Percentiles rank a stretch among this genome's conserved stretches.
phyloP scores from a whole-genome alignment of 1,284 basidiomycete species.

The Irpex rosettiformis region DNA sequence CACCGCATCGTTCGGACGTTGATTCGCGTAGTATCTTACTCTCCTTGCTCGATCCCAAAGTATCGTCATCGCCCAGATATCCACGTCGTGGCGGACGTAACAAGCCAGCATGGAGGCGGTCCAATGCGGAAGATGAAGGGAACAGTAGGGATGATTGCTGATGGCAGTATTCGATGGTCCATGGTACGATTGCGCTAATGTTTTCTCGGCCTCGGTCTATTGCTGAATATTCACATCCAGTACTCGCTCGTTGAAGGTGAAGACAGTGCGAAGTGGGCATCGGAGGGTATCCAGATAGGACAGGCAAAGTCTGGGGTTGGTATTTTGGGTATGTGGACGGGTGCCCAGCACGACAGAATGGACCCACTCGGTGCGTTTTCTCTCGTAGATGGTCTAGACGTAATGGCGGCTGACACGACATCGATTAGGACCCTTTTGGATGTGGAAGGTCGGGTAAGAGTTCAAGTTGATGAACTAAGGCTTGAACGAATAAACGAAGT shows the following conservation, averaged over 20 bases:
- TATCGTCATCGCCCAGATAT: slow-evolving; percentile 44
- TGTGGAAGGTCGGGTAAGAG: slow-evolving; percentile 43
- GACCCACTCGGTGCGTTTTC: slow-evolving; percentile 43
- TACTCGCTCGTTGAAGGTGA: slow-evolving; percentile 19
- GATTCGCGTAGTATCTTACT: slow-evolving; percentile 42
- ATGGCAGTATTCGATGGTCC: slow-evolving; percentile 50
- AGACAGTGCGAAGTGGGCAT: slow-evolving; percentile 41
- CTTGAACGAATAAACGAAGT: too few species aligned
- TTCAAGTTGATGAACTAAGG: too few species aligned
- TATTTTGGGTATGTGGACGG: slow-evolving; percentile 59
- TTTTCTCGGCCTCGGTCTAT: slow-evolving; percentile 17
- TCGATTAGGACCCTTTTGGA: slow-evolving; percentile 46
- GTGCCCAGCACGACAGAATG: slow-evolving; percentile 42
- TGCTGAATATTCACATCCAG: slow-evolving; percentile 10
- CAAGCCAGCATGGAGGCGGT: slow-evolving; percentile 25
- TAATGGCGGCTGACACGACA: neutral
- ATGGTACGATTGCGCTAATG: slow-evolving; percentile 36
- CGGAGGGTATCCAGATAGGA: slow-evolving; percentile 55
- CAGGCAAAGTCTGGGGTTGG: slow-evolving; percentile 48
- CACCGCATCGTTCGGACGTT: slow-evolving; percentile 52
- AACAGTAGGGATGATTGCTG: slow-evolving; percentile 46
- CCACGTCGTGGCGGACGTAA: slow-evolving; percentile 43
- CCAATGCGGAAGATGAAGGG: slow-evolving; percentile 35
- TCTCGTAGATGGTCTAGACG: neutral
- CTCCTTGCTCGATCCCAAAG: slow-evolving; percentile 30